Base-by-base conservation (phyloP, 257 asterid species). In the Cinchona pubescens region DNA sequence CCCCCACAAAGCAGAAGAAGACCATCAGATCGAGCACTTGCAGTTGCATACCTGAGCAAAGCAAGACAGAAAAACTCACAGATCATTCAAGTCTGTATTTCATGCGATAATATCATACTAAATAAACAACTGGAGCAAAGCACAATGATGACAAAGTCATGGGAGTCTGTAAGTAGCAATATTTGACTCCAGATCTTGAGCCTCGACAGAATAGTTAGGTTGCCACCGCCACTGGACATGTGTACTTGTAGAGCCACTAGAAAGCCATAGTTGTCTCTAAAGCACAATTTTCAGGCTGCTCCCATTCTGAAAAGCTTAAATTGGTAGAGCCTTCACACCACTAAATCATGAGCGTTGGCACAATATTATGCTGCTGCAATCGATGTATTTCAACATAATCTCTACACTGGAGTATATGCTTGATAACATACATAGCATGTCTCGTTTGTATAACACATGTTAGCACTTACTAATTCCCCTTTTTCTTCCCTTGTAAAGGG, bases 21-120 rank as follows among this genome's bases (percentile, higher is more conserved):
- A 75, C 99, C 99, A 87, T 95, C 99, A 65, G 99, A 92, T 74
- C 99, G 96, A 23, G 99, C 99, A 81, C 99, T 95, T 71, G 99
- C 98, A 69, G 98, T 95, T 29, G 99, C 98, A 78, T 95, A 95
- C 99, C 99, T 95, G 66, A 60, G 64, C 67, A 76, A 43, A 78
- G 66, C 3, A 67, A 19, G 46, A 82, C 51, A 69, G 69, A 68
- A 56, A 74, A 74, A 67, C 81, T 49, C 78, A 75, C 38, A 79
- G 30, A 72, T 75, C 73, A 80, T n/a, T n/a, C n/a, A 55, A 14
- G n/a, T 49, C 32, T 18, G 14, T 16, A 25, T 63, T 58, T 5
- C 49, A 61, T 42, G 67, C 53, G 16, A 65, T 5, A 75, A 71
- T 75, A 46, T 63, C 35, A 71, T 9, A 65, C 55, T 74, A 43